Percentiles rank a stretch among this genome's conserved stretches.
These are phyloP conservation scores for Pichia phayaonensis DNA, from an alignment of 805 yeast species.

Conservation along the genomic window DNA sequence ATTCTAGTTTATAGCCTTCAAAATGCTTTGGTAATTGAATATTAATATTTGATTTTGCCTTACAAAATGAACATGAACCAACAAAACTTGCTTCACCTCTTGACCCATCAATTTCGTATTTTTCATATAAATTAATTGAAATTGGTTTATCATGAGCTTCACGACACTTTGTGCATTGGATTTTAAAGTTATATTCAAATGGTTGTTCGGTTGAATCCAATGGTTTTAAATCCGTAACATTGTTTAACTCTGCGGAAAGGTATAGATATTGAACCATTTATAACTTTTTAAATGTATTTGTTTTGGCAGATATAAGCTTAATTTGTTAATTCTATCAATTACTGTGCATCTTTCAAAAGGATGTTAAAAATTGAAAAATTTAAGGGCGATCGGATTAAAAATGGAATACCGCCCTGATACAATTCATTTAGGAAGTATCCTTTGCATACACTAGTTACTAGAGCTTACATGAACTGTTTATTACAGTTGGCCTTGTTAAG, in stretches of 20 bases:
- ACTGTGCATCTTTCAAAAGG: too few species aligned
- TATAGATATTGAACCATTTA: conserved; percentile 23
- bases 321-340: too few species aligned
- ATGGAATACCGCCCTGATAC: too few species aligned
- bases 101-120: conserved; percentile 58
- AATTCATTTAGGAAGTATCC: too few species aligned
- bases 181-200: conserved; percentile 66
- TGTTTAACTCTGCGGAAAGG: conserved; percentile 30
- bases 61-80: conserved; percentile 35
- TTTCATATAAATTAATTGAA: conserved; percentile 58
- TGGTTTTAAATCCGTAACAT: conserved; percentile 36
- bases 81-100: conserved; percentile 81
- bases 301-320: too few species aligned
- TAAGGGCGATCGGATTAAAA: too few species aligned
- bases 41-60: conserved; percentile 19
- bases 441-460: too few species aligned
- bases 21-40: conserved; percentile 20
- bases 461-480: too few species aligned
- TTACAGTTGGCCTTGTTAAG: too few species aligned
- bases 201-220: conserved; percentile 53
- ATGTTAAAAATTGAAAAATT: too few species aligned
- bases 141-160: conserved; percentile 68
- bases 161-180: conserved; percentile 74
- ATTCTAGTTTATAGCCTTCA: conserved; percentile 32
- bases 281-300: too few species aligned